A percentile compares a stretch with the other conserved stretches of the same genome.
phyloP scores from a whole-genome alignment of 1,139 yeast genomes.

The Hyphopichia khmerensis region DNA sequence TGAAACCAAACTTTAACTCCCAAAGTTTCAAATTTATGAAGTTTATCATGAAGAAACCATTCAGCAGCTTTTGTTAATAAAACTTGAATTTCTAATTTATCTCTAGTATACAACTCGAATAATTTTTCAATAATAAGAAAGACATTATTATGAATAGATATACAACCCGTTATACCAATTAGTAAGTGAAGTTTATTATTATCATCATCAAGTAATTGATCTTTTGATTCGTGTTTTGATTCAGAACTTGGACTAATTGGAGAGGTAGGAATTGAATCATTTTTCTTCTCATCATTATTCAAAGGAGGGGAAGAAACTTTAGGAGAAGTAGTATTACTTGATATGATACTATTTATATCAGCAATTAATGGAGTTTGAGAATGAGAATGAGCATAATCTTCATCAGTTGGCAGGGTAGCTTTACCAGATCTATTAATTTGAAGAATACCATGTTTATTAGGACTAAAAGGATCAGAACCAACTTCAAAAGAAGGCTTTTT shows the following conservation, averaged over 20 bases:
- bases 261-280: not conserved
- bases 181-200: constrained; percentile 22
- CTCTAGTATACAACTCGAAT: constrained; percentile 23
- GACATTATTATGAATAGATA: constrained; percentile 23
- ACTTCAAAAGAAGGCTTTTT: constrained; percentile 21
- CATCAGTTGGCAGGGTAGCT: constrained; percentile 7
- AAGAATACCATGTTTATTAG: constrained; percentile 21
- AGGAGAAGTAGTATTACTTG: constrained; percentile 9
- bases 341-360: constrained; percentile 7
- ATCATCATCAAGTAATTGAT: not conserved
- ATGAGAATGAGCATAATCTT: constrained; percentile 8
- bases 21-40: constrained; percentile 21
- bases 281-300: not conserved
- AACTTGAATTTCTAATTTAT: constrained; percentile 26
- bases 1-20: constrained; percentile 30
- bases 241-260: not conserved
- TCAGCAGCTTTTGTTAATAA: constrained; percentile 29
- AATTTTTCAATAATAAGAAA: constrained; percentile 27
- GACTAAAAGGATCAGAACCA: constrained; percentile 20
- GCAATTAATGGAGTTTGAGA: constrained; percentile 7
- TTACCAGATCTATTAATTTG: constrained; percentile 6
- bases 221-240: not conserved
- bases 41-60: constrained; percentile 23
- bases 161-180: constrained; percentile 30
- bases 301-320: too few species aligned